These are phyloP conservation scores for Ophiostoma perfectum DNA, from an alignment of 2,329 filamentous ascomycete genomes.

Conservation along the genomic window DNA sequence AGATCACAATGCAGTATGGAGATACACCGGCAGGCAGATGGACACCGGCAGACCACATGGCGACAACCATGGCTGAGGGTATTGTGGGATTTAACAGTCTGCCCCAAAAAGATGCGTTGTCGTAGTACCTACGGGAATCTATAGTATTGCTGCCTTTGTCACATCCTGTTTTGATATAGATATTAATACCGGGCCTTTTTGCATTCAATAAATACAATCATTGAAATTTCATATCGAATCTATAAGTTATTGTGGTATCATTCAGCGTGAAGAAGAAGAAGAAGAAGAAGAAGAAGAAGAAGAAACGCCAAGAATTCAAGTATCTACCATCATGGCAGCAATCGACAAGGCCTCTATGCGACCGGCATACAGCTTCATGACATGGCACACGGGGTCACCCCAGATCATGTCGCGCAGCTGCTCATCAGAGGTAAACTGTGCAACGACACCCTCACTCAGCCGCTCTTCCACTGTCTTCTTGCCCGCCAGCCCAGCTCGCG, in stretches of 20 bases:
- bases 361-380: constrained; percentile 71
- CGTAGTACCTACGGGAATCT: not conserved
- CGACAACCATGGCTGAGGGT: constrained; percentile 22
- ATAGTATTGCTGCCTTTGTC: not conserved
- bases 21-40: not conserved
- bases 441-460: constrained; percentile 58
- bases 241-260: not conserved
- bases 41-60: too few species aligned
- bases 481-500: constrained; percentile 36
- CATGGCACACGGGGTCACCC: constrained; percentile 74
- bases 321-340: constrained; percentile 52
- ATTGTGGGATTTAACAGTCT: constrained; percentile 27
- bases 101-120: not conserved
- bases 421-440: constrained; percentile 62
- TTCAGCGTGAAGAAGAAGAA: not conserved
- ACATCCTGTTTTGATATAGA: not conserved
- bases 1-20: constrained; percentile 20
- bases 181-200: not conserved
- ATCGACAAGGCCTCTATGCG: constrained; percentile 67
- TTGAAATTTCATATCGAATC: too few species aligned
- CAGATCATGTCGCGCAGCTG: constrained; percentile 66
- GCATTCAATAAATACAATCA: not conserved
- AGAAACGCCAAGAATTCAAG: not conserved
- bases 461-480: constrained; percentile 47
- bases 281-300: not conserved